phyloP scores from a whole-genome alignment of 1,284 basidiomycete genomes.

The Tilletia setariae region DNA sequence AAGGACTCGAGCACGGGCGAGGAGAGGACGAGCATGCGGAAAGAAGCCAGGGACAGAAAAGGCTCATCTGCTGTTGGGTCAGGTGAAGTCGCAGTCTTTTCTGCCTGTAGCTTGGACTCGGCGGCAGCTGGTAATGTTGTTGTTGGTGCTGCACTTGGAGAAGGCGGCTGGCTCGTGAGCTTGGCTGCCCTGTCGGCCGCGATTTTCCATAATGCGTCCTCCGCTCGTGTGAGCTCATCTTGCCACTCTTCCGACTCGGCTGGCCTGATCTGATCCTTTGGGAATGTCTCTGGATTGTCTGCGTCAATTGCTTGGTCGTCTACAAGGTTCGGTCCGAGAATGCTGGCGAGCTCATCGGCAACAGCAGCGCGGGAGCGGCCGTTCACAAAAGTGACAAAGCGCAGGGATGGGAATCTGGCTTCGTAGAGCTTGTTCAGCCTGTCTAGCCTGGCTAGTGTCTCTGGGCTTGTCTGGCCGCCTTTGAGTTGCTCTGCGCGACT shows the following conservation, averaged over 20 bases:
- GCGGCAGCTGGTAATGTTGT: slow-evolving; percentile 16
- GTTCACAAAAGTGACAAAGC: slow-evolving; percentile 49
- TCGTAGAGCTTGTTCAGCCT: slow-evolving; percentile 48
- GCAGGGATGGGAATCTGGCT: slow-evolving; percentile 41
- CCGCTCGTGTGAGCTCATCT: slow-evolving; percentile 40
- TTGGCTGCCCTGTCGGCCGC: slow-evolving; percentile 44
- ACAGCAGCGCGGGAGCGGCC: slow-evolving; percentile 59
- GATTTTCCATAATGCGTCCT: slow-evolving; percentile 49
- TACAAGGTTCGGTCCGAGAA: slow-evolving; percentile 28
- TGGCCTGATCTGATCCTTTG: slow-evolving; percentile 22
- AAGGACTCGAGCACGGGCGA: slow-evolving; percentile 48
- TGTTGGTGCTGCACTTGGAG: not conserved
- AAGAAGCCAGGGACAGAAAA: slow-evolving; percentile 47
- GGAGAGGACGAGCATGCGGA: slow-evolving; percentile 48
- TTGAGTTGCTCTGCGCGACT: slow-evolving; percentile 25
- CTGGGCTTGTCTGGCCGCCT: slow-evolving; percentile 35
- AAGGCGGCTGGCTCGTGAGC: slow-evolving; percentile 20
- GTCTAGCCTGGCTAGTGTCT: slow-evolving; percentile 35
- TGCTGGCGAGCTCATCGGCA: slow-evolving; percentile 32
- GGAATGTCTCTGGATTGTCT: slow-evolving; percentile 21
- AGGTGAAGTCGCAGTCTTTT: not conserved
- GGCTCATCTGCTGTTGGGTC: slow-evolving; percentile 35
- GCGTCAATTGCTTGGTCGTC: slow-evolving; percentile 16
- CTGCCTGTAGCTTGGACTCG: not conserved
- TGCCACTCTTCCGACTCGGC: slow-evolving; percentile 34